These are phyloP conservation scores for Krasilnikovozyma curviuscula DNA, from an alignment of 768 basidiomycete species.

Conservation along the genomic window DNA sequence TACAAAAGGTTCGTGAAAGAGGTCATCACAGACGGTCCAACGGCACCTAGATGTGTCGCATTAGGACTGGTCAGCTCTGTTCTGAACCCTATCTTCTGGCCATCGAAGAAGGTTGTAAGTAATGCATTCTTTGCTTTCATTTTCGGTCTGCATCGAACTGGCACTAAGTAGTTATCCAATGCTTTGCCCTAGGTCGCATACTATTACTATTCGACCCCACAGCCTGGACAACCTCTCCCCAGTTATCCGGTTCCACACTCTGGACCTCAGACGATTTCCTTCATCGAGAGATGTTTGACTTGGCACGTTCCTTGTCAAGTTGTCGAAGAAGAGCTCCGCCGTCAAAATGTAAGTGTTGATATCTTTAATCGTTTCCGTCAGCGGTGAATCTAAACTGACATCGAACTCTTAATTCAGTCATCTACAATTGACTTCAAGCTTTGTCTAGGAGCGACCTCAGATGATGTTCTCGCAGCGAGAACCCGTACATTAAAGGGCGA, in stretches of 20 bases:
- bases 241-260: slow-evolving; percentile 43
- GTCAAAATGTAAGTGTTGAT: slow-evolving; percentile 56
- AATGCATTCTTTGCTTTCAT: background rate
- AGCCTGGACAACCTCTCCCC: slow-evolving; percentile 31
- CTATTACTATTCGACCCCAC: slow-evolving; percentile 29
- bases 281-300: slow-evolving; percentile 65
- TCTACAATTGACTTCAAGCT: slow-evolving; percentile 92
- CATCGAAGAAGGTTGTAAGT: slow-evolving; percentile 43
- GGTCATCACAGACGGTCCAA: slow-evolving; percentile 83
- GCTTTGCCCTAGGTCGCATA: slow-evolving; percentile 22
- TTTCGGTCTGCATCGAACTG: background rate
- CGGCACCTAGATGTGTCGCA: slow-evolving; percentile 75
- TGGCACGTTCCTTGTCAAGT: slow-evolving; percentile 75
- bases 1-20: slow-evolving; percentile 90
- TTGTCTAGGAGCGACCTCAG: slow-evolving; percentile 73
- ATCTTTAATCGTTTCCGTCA: background rate
- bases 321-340: slow-evolving; percentile 81
- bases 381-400: background rate
- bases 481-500: slow-evolving; percentile 40
- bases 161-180: too few relatives aligned
- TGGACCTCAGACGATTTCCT: slow-evolving; percentile 56
- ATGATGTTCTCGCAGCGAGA: slow-evolving; percentile 57
- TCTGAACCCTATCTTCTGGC: slow-evolving; percentile 54
- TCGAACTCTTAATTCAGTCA: slow-evolving; percentile 38
- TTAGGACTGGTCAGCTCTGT: slow-evolving; percentile 72